Base-by-base conservation (phyloP, 805 yeast species). In the Candida sanyiensis region DNA sequence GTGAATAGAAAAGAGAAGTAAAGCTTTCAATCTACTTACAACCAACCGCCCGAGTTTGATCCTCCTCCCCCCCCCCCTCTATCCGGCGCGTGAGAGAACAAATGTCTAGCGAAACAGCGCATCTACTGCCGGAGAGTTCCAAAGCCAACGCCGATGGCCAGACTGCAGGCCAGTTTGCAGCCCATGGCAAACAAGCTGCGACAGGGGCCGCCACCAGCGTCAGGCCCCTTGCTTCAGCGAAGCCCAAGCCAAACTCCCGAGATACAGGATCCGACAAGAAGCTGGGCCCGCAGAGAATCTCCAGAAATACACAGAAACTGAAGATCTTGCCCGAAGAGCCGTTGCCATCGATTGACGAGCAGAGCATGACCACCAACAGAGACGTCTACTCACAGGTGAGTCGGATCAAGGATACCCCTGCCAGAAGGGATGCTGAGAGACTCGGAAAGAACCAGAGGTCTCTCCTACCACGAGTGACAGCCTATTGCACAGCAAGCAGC, bases 401-500 rank as follows among this genome's bases (percentile, higher is more conserved):
- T 39, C 72, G 83, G 44, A 89, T 89, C 46, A 86, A 81, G 24
- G 97, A 90, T 48, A 72, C 83, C 16, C 81, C 93, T 1, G 97
- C 97, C 1, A 69, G 97, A 49, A 81, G 79, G 47, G 97, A 90
- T 66, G 97, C 98, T 0, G 96, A 89, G 57, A 76, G 89, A 36
- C 66, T 93, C 42, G 95, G 96, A 4, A 93, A 89, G 58, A 61
- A 63, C 25, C 69, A 69, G 46, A 66, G 97, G 44, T 83, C 83
- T 24, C 63, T 87, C 45, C 69, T 93, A 40, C 97, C 98, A 3
- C 68, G 98, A 45, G 96, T 89, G 2, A 90, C 97, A 0, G 95
- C 96, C 3, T 93, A 88, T 57, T 90, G 97, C 62, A 90, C 97
- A 0, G 88, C 97, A 20, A 89, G 96, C 22, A 78, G 93, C 18